Percentiles rank a stretch among this genome's conserved stretches.
phyloP scores from a whole-genome alignment of 345 rosid genomes.

The Citrus glauca region DNA sequence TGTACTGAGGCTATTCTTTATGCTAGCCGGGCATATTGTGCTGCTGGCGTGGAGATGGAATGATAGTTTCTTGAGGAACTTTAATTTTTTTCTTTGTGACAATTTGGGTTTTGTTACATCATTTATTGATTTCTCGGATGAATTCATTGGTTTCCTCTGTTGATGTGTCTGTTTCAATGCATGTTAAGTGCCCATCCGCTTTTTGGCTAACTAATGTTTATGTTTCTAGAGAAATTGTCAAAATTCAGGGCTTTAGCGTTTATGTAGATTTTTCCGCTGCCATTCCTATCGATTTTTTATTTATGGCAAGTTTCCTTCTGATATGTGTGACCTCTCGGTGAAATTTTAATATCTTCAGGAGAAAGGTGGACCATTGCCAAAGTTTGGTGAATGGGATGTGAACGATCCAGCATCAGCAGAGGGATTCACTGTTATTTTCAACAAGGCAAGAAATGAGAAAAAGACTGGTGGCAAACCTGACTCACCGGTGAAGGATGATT shows the following conservation, averaged over 20 bases:
- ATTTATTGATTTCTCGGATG: background rate
- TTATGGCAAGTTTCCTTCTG: background rate
- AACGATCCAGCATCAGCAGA: constrained; percentile 56
- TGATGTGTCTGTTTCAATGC: background rate
- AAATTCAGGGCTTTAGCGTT: background rate
- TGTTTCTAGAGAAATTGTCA: background rate
- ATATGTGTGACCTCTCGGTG: background rate
- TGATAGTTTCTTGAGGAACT: background rate
- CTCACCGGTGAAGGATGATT: constrained; percentile 38
- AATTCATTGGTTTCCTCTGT: background rate
- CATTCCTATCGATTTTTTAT: background rate
- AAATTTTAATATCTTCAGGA: constrained; percentile 14
- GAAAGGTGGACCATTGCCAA: constrained; percentile 50
- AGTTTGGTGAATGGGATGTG: constrained; percentile 66
- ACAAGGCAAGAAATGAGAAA: constrained; percentile 60
- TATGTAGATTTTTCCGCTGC: background rate
- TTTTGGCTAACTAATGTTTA: background rate
- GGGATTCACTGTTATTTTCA: constrained; percentile 57
- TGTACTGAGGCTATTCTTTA: background rate
- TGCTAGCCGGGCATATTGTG: background rate
- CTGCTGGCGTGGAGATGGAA: background rate
- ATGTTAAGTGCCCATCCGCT: background rate
- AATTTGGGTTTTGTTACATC: background rate
- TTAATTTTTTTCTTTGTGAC: background rate
- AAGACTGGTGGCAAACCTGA: constrained; percentile 39